These are phyloP conservation scores for Paramecium bursaria DNA, from an alignment of 73 alveolate species.

Conservation along the genomic window DNA sequence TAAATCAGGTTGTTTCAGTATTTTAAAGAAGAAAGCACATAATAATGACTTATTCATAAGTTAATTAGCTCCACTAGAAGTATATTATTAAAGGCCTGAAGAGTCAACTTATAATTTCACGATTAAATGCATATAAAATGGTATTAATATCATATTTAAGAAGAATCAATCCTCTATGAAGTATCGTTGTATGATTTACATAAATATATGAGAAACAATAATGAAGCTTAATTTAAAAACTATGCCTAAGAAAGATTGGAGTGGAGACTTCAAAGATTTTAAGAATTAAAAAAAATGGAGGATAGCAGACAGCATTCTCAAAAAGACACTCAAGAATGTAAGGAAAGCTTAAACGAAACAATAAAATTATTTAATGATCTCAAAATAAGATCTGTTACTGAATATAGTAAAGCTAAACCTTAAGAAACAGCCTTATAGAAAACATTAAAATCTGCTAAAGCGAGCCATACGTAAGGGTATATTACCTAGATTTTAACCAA, in stretches of 20 bases:
- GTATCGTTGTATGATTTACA: conserved; percentile 21
- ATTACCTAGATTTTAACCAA: conserved; percentile 1
- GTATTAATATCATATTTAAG: not conserved
- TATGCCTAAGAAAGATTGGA: not conserved
- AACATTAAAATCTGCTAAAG: not conserved
- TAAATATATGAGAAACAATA: conserved; percentile 12
- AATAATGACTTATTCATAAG: conserved; percentile 1
- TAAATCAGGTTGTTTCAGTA: conserved; percentile 48
- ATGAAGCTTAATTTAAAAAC: not conserved
- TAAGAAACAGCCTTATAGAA: conserved; percentile 3
- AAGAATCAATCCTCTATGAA: conserved; percentile 23
- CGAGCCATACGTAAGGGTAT: conserved; percentile 11
- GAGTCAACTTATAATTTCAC: conserved; percentile 34
- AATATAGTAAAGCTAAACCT: not conserved
- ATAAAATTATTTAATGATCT: conserved; percentile 37
- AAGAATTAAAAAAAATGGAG: not conserved
- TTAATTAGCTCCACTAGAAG: conserved; percentile 2
- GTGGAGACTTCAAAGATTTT: conserved; percentile 37
- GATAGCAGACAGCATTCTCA: not conserved
- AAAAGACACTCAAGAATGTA: not conserved
- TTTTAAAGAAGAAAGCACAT: not conserved
- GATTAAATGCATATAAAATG: conserved; percentile 11
- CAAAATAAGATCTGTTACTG: conserved; percentile 17
- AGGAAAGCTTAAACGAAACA: conserved; percentile 3
- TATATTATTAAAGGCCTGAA: conserved; percentile 6